Conservation (phyloP, 139 green algal species). For the Gonium pectorale region DNA sequence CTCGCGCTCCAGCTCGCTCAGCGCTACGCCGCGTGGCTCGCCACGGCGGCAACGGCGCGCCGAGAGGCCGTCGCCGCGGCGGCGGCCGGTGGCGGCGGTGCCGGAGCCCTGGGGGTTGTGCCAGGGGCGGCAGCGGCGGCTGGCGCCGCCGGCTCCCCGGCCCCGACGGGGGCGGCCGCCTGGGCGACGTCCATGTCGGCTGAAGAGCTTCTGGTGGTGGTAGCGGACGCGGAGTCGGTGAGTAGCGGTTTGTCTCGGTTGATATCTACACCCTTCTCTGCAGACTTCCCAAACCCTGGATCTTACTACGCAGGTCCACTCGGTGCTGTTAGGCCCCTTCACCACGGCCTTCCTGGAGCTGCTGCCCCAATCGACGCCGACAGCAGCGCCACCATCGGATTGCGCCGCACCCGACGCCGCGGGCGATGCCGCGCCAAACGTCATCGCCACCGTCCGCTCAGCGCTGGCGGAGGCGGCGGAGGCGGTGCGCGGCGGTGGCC, state of each 20-base stretch:
- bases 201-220: constrained; percentile 34
- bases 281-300: neutral
- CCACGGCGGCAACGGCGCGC: constrained; percentile 29
- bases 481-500: constrained; percentile 38
- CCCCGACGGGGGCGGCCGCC: neutral
- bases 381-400: neutral
- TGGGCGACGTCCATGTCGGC: constrained; percentile 8
- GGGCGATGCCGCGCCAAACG: neutral
- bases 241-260: neutral
- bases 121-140: neutral
- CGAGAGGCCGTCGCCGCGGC: constrained; percentile 24
- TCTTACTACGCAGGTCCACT: constrained; percentile 1
- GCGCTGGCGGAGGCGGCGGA: constrained; percentile 43
- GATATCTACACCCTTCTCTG: neutral
- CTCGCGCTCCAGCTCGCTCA: constrained; percentile 86
- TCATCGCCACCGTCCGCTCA: neutral
- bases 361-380: neutral
- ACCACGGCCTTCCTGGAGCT: constrained; percentile 20
- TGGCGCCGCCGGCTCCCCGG: neutral
- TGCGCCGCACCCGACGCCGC: neutral
- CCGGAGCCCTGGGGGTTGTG: neutral
- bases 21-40: constrained; percentile 81
- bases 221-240: constrained; percentile 21
- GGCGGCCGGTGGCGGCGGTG: neutral
- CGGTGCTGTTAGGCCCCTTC: neutral